Base-by-base conservation (phyloP, 805 yeast species). In the Zygosaccharomyces lentus region DNA sequence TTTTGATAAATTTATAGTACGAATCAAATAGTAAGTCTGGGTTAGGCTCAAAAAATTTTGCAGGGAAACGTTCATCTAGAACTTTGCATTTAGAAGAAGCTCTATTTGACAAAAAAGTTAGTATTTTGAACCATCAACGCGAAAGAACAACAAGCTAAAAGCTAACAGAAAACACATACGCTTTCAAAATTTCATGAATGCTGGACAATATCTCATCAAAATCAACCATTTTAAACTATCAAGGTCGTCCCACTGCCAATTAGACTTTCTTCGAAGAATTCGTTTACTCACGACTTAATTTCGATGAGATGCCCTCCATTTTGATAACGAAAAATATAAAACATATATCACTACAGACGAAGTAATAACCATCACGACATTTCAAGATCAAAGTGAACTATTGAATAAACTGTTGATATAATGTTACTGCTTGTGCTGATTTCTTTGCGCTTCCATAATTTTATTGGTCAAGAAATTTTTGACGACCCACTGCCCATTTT, bases 401-500 rank as follows among this genome's bases (percentile, higher is more conserved):
- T 19, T 19, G 21, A 13, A 24, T 38, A 27, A 12, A n/a, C 15
- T 17, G 16, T 16, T 27, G 8, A 16, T 26, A 24, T 15, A 16
- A 8, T 35, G n/a, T 16, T 35, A 35, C 13, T 38, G 41, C 4
- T 15, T 21, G 27, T 23, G 26, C 15, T 24, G 24, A 4, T 29
- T 38, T 15, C 34, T 26, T 13, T 38, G 34, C 1, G 26, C 34
- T 17, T 38, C 41, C 9, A 27, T 62, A 23, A 49, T 55, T 25
- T 60, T 64, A 31, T 57, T 57, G 0, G 65, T 59, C 9, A 65
- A 53, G 19, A 65, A 61, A 49, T 59, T 65, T 29, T 59, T 66
- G 38, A 68, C 72, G 19, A 58, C 47, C 97, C 97, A 91, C 24
- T 70, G 71, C 0, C 95, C 93, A 29, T 74, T 67, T 6, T 71